Evolutionary conservation across 768 basidiomycete genomes (phyloP), one percentile per base, ranked within the genome.

Genomic region (Tephrocybe sp.): DNA sequence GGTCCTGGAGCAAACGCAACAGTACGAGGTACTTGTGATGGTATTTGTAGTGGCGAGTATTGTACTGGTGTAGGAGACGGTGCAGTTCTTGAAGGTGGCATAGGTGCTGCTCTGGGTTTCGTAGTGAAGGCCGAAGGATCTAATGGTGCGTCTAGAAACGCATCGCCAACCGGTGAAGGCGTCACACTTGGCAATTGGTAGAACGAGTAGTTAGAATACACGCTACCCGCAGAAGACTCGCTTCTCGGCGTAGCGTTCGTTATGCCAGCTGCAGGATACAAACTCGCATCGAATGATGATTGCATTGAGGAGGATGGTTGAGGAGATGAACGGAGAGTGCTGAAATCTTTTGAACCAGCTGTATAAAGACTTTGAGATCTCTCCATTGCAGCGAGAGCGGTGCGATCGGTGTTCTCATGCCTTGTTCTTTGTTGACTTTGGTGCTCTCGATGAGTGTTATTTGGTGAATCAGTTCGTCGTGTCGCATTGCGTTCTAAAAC

Each of bases 131-230:
- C 53, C n/a, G 58, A 55, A 30, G 44, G 55, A 44, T 47, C 49
- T 41, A 41, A 59, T 26, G 43, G 58, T 37, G 44, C 47, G 24
- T 39, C 44, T 45, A 40, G 64, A 44, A 62, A 59, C 9, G 55
- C 54, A 25, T 61, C 66, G 42, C 63, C 64, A n/a, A 68, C 67
- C 5, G 79, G 77, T 2, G 79, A 78, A 16, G 79, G 72, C 11
- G 61, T 52, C 9, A 69, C 55, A 40, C 70, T 71, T 34, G 83
- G 79, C 34, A 82, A 66, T 41, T 77, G 78, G 51, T 88, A 88
- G 60, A 78, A 87, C 4, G 86, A 87, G 59, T 87, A 87, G 12
- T 68, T 63, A 16, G 84, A 85, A 64, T 87, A 87, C 15, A 86
- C 49, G 52, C 65, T 70, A 4, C 67, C 60, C 9, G 24, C 38